Evolutionary conservation across 352 stramenopile genomes (phyloP).

Genomic region (Pythium vanterpoolii): DNA sequence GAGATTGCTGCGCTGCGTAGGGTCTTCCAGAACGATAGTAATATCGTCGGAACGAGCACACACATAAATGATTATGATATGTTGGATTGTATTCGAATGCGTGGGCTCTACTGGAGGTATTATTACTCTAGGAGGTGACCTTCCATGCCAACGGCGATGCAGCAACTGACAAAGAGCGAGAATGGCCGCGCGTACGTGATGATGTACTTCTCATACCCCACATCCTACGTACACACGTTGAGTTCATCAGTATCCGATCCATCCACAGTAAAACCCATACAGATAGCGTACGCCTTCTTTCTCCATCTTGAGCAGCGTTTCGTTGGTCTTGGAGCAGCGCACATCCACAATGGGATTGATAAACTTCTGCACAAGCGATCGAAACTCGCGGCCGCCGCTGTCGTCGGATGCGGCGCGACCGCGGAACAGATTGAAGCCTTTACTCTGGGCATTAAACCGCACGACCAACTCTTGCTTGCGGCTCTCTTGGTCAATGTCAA

Average conservation of each 20-base stretch:
- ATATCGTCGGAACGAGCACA: background rate
- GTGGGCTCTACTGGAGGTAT: background rate
- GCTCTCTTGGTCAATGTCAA: slow-evolving; percentile 70
- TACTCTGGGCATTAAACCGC: slow-evolving; percentile 46
- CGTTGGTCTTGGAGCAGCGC: slow-evolving; percentile 58
- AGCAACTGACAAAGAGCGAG: slow-evolving; percentile 78
- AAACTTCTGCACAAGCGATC: slow-evolving; percentile 54
- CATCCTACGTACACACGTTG: slow-evolving; percentile 33
- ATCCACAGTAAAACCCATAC: background rate
- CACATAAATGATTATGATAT: background rate
- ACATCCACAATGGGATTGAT: slow-evolving; percentile 78
- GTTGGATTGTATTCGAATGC: background rate
- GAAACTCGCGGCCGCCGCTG: slow-evolving; percentile 22
- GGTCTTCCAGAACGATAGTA: background rate
- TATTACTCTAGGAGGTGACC: slow-evolving; percentile 52
- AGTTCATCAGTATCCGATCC: background rate
- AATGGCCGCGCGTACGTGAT: slow-evolving; percentile 75
- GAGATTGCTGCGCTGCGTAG: slow-evolving; percentile 10
- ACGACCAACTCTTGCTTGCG: slow-evolving; percentile 72
- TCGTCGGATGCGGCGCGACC: slow-evolving; percentile 32
- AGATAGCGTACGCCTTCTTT: slow-evolving; percentile 59
- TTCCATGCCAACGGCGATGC: slow-evolving; percentile 66
- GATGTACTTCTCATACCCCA: slow-evolving; percentile 68
- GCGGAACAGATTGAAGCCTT: slow-evolving; percentile 50
- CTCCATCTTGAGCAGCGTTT: slow-evolving; percentile 75